These are phyloP conservation scores for Verticillium longisporum DNA, from an alignment of 2,329 filamentous ascomycete species.

Conservation along the genomic window DNA sequence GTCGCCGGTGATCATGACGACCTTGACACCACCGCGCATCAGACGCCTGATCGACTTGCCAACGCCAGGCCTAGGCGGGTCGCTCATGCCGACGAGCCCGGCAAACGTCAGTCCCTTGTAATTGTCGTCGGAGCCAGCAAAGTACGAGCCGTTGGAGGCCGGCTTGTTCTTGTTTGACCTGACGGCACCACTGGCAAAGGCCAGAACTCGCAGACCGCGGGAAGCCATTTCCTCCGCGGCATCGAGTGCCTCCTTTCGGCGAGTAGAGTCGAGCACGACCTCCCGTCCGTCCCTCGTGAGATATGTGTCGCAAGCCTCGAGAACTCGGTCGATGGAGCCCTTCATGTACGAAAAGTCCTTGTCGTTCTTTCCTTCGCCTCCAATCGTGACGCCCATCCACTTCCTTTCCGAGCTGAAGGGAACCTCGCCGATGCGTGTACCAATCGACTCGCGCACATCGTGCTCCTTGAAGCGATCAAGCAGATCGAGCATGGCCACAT, in stretches of 20 bases:
- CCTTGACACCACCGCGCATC: slow-evolving; percentile 90
- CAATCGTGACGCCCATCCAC: slow-evolving; percentile 96
- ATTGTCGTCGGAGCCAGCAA: slow-evolving; percentile 41
- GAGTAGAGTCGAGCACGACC: slow-evolving; percentile 71
- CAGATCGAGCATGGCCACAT: slow-evolving; percentile 93
- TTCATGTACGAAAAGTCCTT: slow-evolving; percentile 91
- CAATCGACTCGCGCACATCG: slow-evolving; percentile 80
- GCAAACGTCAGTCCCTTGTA: slow-evolving; percentile 85
- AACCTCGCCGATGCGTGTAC: slow-evolving; percentile 75
- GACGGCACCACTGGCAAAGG: slow-evolving; percentile 81
- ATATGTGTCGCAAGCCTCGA: slow-evolving; percentile 86
- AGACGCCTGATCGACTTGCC: slow-evolving; percentile 81
- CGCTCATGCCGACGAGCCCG: slow-evolving; percentile 93
- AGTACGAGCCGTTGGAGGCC: background rate
- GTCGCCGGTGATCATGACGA: slow-evolving; percentile 99
- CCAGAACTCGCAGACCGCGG: slow-evolving; percentile 83
- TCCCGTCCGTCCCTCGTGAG: slow-evolving; percentile 80
- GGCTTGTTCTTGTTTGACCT: slow-evolving; percentile 22
- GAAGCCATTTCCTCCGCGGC: slow-evolving; percentile 83
- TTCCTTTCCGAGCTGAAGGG: slow-evolving; percentile 97
- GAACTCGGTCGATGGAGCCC: slow-evolving; percentile 80
- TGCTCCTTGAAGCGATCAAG: slow-evolving; percentile 87
- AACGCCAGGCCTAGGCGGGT: slow-evolving; percentile 86
- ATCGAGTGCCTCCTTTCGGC: slow-evolving; percentile 65
- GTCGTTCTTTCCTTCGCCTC: slow-evolving; percentile 47